Evolutionary conservation across 1,139 yeast genomes (phyloP).

Genomic region (Geotrichum europaeum): DNA sequence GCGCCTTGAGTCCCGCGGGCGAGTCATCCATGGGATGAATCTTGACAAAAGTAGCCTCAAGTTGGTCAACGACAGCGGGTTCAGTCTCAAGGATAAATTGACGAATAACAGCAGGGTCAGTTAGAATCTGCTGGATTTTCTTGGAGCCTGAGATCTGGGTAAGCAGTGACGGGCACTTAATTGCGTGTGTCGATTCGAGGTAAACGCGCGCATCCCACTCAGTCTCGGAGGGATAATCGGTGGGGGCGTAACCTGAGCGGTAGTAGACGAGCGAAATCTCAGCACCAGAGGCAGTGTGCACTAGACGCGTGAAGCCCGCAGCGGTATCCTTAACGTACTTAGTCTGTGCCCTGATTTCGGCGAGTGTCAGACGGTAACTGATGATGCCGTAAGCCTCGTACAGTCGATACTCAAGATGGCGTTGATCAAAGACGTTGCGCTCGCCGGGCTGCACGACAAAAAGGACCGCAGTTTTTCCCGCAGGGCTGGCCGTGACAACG

Average conservation of each 20-base stretch:
- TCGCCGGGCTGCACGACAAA: conserved; percentile 82
- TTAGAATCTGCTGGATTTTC: conserved; percentile 82
- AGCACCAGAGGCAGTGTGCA: conserved; percentile 48
- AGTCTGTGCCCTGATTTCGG: conserved; percentile 47
- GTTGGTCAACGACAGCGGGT: conserved; percentile 40
- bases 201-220: conserved; percentile 74
- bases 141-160: conserved; percentile 92
- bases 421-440: conserved; percentile 85
- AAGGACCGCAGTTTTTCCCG: conserved; percentile 38
- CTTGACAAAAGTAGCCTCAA: conserved; percentile 67
- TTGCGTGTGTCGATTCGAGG: conserved; percentile 70
- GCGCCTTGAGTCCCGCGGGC: conserved; percentile 57
- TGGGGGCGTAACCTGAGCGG: conserved; percentile 83
- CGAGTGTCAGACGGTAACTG: conserved; percentile 61
- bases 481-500: conserved; percentile 16
- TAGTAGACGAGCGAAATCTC: conserved; percentile 86
- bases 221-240: conserved; percentile 52
- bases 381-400: conserved; percentile 50
- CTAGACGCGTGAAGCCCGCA: conserved; percentile 31
- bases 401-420: conserved; percentile 69
- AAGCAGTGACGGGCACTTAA: conserved; percentile 83
- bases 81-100: conserved; percentile 34
- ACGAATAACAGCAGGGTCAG: conserved; percentile 46
- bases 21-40: conserved; percentile 77
- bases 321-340: conserved; percentile 22